Evolutionary conservation across 2,329 filamentous ascomycete species (phyloP).

Genomic region (Diaporthe helianthi): DNA sequence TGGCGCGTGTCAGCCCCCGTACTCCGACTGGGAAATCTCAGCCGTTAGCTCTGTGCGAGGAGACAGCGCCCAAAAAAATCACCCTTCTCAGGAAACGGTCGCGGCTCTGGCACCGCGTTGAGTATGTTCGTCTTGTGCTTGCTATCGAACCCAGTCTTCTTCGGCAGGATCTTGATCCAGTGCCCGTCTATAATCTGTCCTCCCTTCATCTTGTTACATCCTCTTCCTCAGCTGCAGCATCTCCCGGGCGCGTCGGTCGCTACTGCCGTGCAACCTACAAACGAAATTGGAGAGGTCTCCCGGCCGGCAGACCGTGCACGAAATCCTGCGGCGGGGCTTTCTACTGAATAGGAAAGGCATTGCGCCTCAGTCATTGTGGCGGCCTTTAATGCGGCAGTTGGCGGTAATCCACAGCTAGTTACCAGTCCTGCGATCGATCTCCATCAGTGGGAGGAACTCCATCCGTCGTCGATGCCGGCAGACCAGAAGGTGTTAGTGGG

Average conservation of each 20-base stretch:
- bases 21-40: background rate
- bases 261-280: constrained; percentile 26
- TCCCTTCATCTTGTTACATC: constrained; percentile 4
- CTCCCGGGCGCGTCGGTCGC: constrained; percentile 21
- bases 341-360: constrained; percentile 4
- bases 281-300: background rate
- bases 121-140: background rate
- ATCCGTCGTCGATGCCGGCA: background rate
- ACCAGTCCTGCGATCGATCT: background rate
- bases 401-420: background rate
- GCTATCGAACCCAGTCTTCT: background rate
- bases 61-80: background rate
- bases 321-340: constrained; percentile 8
- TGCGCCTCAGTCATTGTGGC: background rate
- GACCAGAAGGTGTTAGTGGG: background rate
- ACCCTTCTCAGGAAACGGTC: background rate
- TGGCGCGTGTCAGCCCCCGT: background rate
- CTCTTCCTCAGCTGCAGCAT: constrained; percentile 23
- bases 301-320: background rate
- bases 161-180: background rate
- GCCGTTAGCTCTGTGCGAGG: background rate
- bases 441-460: background rate
- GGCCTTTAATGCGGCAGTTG: background rate
- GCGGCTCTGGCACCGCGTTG: background rate
- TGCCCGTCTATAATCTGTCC: background rate